Evolutionary conservation across 2,329 filamentous ascomycete genomes (phyloP).

Genomic region (Xylaria sp.): DNA sequence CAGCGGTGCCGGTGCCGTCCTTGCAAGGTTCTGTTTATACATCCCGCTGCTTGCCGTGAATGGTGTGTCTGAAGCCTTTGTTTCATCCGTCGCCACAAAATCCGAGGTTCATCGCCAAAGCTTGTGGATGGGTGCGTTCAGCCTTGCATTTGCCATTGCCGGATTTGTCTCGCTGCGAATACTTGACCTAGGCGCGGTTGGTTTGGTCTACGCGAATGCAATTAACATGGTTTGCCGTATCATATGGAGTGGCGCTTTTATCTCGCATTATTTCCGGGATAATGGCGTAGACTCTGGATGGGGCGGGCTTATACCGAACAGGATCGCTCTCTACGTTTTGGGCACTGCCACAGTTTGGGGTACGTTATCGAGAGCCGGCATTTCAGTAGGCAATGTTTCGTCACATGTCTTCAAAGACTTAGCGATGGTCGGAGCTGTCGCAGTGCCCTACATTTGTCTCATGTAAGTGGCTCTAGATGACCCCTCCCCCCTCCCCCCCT

Average conservation of each 20-base stretch:
- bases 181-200: conserved; percentile 76
- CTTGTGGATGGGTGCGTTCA: conserved; percentile 86
- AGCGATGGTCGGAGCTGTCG: conserved; percentile 61
- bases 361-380: conserved; percentile 44
- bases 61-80: conserved; percentile 91
- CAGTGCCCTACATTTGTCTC: conserved; percentile 63
- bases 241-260: conserved; percentile 80
- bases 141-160: conserved; percentile 76
- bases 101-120: conserved; percentile 81
- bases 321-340: conserved; percentile 56
- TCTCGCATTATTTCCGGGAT: conserved; percentile 69
- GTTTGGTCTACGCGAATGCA: conserved; percentile 86
- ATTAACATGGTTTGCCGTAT: conserved; percentile 92
- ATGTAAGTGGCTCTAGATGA: conserved; percentile 63
- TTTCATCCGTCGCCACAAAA: conserved; percentile 84
- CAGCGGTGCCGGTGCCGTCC: conserved; percentile 76
- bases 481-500: too few relatives aligned
- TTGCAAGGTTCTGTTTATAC: conserved; percentile 89
- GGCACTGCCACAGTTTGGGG: conserved; percentile 58
- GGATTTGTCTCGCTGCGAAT: conserved; percentile 81
- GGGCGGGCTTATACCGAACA: conserved; percentile 57
- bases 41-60: conserved; percentile 93
- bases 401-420: conserved; percentile 54
- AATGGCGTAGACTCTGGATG: conserved; percentile 58
- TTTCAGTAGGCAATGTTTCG: conserved; percentile 49